Evolutionary conservation across 768 basidiomycete species (phyloP), one percentile per base, ranked within the genome.

Genomic region (Mycena latifolia): DNA sequence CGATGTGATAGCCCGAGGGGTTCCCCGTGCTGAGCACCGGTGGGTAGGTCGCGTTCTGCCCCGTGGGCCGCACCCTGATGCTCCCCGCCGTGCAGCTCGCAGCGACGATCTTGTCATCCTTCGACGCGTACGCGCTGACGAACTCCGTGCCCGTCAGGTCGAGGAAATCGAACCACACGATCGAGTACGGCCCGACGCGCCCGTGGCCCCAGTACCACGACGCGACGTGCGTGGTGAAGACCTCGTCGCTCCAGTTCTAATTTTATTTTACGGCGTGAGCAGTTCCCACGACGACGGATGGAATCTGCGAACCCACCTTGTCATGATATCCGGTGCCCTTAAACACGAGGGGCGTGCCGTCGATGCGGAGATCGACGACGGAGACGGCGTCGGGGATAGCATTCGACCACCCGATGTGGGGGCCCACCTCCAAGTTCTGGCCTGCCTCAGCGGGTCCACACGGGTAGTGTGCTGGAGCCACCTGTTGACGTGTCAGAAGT

Each of bases 381-480:
- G 69, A 41, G 20, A 22, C 28, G 4, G 71, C 69, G 47, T 72
- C 71, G 14, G 71, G 67, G 22, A 73, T 17, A 17, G 65, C 65
- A 24, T 71, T 73, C n/a, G 67, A 59, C 72, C 70, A 73, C 1
- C 71, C 71, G 18, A 70, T 46, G 28, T 61, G 28, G 1, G 71
- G 69, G 20, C 61, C 48, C 12, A 69, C 31, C 11, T 60, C 22
- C 54, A 72, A 31, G n/a, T 33, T 67, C 24, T 52, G 61, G 0
- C 65, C 68, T 22, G 39, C 56, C 28, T 37, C 24, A 27, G 22
- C 37, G 9, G 61, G 61, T n/a, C 55, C 48, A 24, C 70, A 71
- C 4, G 70, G 64, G 37, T 66, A 69, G 39, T 71, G 70, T 3
- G 57, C 53, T 15, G 71, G 68, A 5, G 61, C 65, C 12, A 64